phyloP scores from a whole-genome alignment of 129 eudicot species.

The Smallanthus sonchifolius region DNA sequence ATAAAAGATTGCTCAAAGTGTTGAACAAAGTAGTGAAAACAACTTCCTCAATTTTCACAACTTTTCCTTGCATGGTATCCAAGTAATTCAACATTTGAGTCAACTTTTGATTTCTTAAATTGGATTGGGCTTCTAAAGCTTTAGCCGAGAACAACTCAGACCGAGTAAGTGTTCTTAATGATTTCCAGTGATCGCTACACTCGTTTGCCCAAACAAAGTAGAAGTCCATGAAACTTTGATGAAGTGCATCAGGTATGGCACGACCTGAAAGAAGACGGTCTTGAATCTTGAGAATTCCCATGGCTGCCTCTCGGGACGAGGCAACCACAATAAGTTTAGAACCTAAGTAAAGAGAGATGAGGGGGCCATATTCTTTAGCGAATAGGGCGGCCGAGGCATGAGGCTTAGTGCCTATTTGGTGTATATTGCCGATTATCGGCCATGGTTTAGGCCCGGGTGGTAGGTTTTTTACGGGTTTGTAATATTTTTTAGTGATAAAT shows the following conservation, averaged over 20 bases:
- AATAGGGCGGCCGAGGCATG: not conserved
- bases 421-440: slow-evolving; percentile 7
- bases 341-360: not conserved
- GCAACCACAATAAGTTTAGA: not conserved
- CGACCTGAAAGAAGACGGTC: slow-evolving; percentile 4
- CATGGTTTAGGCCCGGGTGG: slow-evolving; percentile 1
- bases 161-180: not conserved
- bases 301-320: not conserved
- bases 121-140: not conserved
- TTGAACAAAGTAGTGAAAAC: not conserved
- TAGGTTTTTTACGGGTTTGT: not conserved
- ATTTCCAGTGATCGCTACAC: not conserved
- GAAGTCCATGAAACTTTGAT: not conserved
- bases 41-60: not conserved
- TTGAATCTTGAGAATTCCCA: not conserved
- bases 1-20: not conserved
- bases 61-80: not conserved
- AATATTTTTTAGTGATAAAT: not conserved
- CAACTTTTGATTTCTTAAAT: not conserved
- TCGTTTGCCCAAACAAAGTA: not conserved
- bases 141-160: not conserved
- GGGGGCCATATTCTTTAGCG: not conserved
- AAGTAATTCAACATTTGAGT: not conserved
- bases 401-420: not conserved
- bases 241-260: not conserved